Evolutionary conservation across 1,284 basidiomycete genomes (phyloP).

Genomic region (Papiliotrema terrestris): DNA sequence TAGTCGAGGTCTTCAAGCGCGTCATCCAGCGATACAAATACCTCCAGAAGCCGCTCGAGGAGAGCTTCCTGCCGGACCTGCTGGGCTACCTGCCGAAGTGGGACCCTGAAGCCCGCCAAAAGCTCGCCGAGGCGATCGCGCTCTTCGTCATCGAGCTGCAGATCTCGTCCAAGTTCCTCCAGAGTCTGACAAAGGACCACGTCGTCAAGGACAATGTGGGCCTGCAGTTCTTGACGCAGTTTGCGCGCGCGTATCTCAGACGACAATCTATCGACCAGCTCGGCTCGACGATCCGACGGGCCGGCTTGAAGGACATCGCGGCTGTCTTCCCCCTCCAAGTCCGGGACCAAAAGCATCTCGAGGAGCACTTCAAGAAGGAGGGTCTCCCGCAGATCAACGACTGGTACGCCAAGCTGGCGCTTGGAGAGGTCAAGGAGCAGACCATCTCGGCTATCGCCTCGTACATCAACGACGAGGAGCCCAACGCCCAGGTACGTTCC

Average conservation of each 20-base stretch:
- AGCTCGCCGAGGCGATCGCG: constrained; percentile 75
- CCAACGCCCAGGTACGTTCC: constrained; percentile 59
- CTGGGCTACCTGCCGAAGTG: constrained; percentile 85
- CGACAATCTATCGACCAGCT: constrained; percentile 85
- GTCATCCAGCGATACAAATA: constrained; percentile 98
- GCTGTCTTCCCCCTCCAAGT: constrained; percentile 82
- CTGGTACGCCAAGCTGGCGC: constrained; percentile 86
- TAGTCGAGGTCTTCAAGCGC: constrained; percentile 89
- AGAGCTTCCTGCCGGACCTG: constrained; percentile 72
- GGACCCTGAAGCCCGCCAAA: constrained; percentile 69
- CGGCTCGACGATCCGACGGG: constrained; percentile 68
- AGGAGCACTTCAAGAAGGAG: constrained; percentile 79
- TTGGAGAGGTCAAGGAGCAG: constrained; percentile 62
- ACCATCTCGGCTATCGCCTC: constrained; percentile 63
- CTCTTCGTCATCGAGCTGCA: constrained; percentile 79
- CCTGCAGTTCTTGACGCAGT: constrained; percentile 68
- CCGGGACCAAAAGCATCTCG: constrained; percentile 67
- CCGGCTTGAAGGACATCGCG: constrained; percentile 79
- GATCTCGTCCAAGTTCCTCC: constrained; percentile 69
- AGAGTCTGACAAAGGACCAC: constrained; percentile 85
- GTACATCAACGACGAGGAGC: constrained; percentile 56
- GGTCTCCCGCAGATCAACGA: constrained; percentile 75
- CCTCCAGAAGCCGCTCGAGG: constrained; percentile 92
- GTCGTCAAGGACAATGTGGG: constrained; percentile 87
- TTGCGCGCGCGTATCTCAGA: constrained; percentile 75